A percentile compares a stretch with the other conserved stretches of the same genome.
phyloP scores from a whole-genome alignment of 331 rosid species.

The Pyrus hybrid region DNA sequence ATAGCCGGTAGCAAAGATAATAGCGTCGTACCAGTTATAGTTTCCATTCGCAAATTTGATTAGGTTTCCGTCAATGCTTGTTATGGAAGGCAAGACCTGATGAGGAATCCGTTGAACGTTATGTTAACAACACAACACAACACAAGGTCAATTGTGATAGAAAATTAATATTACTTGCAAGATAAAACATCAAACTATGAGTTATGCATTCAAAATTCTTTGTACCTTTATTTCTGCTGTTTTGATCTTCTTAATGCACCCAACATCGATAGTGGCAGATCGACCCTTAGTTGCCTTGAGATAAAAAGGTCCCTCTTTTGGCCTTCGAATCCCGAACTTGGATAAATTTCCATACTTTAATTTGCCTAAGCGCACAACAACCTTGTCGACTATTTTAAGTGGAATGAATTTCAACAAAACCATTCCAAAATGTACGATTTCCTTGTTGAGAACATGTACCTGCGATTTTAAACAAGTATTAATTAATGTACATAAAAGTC shows the following conservation, averaged over 20 bases:
- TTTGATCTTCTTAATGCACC: constrained; percentile 39
- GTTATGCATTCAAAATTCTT: neutral
- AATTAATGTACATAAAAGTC: neutral
- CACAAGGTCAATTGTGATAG: too few relatives aligned
- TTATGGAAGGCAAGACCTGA: constrained; percentile 37
- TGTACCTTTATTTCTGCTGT: constrained; percentile 31
- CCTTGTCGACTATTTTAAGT: neutral
- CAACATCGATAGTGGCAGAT: constrained; percentile 54
- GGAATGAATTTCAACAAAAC: constrained; percentile 22
- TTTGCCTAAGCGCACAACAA: neutral
- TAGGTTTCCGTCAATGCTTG: constrained; percentile 20
- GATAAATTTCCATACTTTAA: constrained; percentile 36
- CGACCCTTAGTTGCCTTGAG: constrained; percentile 36
- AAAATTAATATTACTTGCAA: too few relatives aligned
- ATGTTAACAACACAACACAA: too few relatives aligned
- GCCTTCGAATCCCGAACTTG: constrained; percentile 25
- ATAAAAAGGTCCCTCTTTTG: constrained; percentile 39
- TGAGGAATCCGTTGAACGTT: neutral
- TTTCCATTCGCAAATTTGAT: constrained; percentile 36
- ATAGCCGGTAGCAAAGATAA: constrained; percentile 38
- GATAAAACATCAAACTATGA: neutral
- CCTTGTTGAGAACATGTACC: constrained; percentile 40
- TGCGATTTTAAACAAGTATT: neutral
- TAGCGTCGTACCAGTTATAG: constrained; percentile 26
- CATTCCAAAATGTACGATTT: constrained; percentile 50